phyloP scores from a whole-genome alignment of 1,139 yeast species.

The Candida tropicalis region DNA sequence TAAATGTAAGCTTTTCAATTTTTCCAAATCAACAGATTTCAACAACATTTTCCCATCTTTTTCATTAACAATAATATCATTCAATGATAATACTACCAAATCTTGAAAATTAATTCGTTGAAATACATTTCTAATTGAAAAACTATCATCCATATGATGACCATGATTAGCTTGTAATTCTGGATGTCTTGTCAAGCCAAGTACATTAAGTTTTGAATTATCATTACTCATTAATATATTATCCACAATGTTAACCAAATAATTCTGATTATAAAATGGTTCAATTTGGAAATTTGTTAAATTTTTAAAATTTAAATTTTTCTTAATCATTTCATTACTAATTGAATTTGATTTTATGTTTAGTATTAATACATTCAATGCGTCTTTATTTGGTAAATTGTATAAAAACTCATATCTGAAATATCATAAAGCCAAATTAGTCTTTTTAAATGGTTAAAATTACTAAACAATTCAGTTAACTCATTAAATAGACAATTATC shows the following conservation, averaged over 20 bases:
- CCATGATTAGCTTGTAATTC: background rate
- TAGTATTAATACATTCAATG: constrained; percentile 24
- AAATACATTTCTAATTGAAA: constrained; percentile 15
- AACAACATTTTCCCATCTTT: constrained; percentile 27
- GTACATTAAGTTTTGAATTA: constrained; percentile 17
- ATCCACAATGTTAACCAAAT: constrained; percentile 23
- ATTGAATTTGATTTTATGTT: constrained; percentile 27
- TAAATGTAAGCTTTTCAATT: constrained; percentile 27
- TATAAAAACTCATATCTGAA: constrained; percentile 32
- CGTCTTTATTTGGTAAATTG: constrained; percentile 22
- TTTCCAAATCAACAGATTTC: constrained; percentile 23
- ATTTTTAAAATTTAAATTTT: constrained; percentile 24
- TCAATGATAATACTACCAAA: constrained; percentile 28
- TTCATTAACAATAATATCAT: constrained; percentile 28
- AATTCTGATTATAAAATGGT: constrained; percentile 28
- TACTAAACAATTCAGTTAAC: constrained; percentile 24
- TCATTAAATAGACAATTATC: constrained; percentile 27
- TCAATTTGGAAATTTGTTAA: constrained; percentile 29
- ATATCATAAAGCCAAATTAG: constrained; percentile 39
- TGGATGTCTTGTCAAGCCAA: constrained; percentile 22
- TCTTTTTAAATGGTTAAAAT: constrained; percentile 24
- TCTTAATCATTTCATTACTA: constrained; percentile 20
- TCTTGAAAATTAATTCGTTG: constrained; percentile 18
- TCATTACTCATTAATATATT: constrained; percentile 21
- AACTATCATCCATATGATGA: background rate